Base-by-base conservation (phyloP, 2,329 filamentous ascomycete species). In the Pyricularia grisea region DNA sequence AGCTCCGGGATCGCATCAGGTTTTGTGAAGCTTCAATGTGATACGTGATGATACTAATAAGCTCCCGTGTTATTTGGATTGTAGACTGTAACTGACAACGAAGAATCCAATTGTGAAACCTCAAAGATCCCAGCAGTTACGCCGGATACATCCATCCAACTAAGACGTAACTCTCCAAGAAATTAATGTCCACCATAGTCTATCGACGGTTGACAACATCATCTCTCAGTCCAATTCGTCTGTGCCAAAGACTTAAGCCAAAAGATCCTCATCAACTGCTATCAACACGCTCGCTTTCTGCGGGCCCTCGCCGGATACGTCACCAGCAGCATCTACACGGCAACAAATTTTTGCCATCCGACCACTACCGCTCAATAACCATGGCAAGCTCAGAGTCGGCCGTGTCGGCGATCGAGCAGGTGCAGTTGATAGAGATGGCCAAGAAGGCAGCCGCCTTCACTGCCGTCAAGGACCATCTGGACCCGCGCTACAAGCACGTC, bases 401-500 rank as follows among this genome's bases (percentile, higher is more conserved):
- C 58, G 58, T 61, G 58, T 61, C 58, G 58, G 58, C 58, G 58
- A 10, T 28, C n/a, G 72, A 76, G 67, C 74, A 76, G 69, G 75
- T 74, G 14, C 64, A 68, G 70, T 80, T 86, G 25, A 81, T 94
- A 73, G 91, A 94, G 79, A 81, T 84, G 50, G 91, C 92, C 71
- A 95, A 95, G 80, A 87, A 88, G 74, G 85, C 87, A 61, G 92
- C 92, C 68, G 92, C 91, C 72, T 88, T 85, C 78, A 88, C 87
- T 73, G 92, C 92, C 66, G 91, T 94, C 64, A 82, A 85, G 68
- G 90, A 93, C 71, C 88, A 93, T 79, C 90, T 94, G 75, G 82
- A 83, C 69, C 83, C 84, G 61, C 79, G 81, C 60, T 86, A 87
- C 81, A 85, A 81, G 69, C 89, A 87, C 75, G 84, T 94, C 73